These are phyloP conservation scores for Rhodotorula sp. DNA, from an alignment of 1,284 basidiomycete genomes.

Conservation along the genomic window DNA sequence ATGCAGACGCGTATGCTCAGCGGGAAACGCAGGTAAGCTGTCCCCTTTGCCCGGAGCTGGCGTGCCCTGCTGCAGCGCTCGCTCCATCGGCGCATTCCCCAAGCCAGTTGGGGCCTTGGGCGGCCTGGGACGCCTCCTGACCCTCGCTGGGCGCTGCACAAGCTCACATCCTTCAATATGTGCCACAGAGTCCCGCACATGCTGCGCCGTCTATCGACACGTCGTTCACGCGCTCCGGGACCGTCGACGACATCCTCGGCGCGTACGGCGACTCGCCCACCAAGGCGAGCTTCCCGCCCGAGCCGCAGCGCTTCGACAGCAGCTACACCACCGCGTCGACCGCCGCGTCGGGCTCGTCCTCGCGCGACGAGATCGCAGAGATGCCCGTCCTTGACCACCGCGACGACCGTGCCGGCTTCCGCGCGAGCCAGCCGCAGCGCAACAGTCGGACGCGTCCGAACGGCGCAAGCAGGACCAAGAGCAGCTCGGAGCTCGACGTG, in stretches of 20 bases:
- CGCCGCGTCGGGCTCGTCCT: background rate
- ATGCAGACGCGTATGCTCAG: background rate
- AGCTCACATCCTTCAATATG: too few relatives aligned
- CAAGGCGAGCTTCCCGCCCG: slow-evolving; percentile 13
- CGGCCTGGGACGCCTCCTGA: too few relatives aligned
- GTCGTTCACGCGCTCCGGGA: slow-evolving; percentile 11
- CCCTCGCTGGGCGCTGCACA: too few relatives aligned
- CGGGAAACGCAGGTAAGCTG: too few relatives aligned
- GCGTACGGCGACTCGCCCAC: slow-evolving; percentile 33
- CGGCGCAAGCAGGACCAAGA: slow-evolving; percentile 21
- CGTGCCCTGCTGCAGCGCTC: too few relatives aligned
- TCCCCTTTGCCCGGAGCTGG: too few relatives aligned
- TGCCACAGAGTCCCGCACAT: background rate
- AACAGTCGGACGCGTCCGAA: background rate
- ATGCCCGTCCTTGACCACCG: slow-evolving; percentile 14
- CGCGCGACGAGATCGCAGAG: slow-evolving; percentile 14
- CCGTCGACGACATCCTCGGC: slow-evolving; percentile 27
- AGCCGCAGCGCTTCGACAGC: slow-evolving; percentile 16
- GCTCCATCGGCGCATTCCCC: too few relatives aligned
- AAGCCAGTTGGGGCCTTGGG: too few relatives aligned
- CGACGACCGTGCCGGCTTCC: background rate
- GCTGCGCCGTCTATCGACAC: background rate
- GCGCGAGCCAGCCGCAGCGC: background rate
- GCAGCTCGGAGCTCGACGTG: slow-evolving; percentile 36
- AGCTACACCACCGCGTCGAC: background rate